Conservation (phyloP, 805 yeast species). For the Scheffersomyces stipitis region DNA sequence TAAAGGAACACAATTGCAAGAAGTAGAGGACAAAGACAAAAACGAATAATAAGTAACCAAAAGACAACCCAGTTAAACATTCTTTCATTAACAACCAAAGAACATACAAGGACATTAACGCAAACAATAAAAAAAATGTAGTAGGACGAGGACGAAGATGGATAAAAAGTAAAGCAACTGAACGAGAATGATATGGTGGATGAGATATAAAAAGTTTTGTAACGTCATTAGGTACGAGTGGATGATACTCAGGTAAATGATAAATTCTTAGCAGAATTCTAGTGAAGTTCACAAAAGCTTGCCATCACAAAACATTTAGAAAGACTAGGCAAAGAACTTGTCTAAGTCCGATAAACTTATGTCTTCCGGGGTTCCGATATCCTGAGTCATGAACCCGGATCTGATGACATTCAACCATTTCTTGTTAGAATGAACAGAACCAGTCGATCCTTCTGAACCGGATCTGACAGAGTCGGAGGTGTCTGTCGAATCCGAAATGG, state of each 20-base stretch:
- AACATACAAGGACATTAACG: background rate
- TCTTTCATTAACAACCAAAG: background rate
- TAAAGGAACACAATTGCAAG: background rate
- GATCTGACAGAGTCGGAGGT: constrained; percentile 9
- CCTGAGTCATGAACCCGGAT: constrained; percentile 75
- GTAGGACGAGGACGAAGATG: too few species aligned
- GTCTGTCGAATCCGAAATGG: constrained; percentile 32
- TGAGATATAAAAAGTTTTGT: too few species aligned
- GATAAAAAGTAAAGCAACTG: too few species aligned
- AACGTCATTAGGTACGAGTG: too few species aligned
- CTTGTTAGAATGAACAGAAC: constrained; percentile 36
- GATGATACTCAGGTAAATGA: too few species aligned
- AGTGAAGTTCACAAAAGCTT: too few species aligned
- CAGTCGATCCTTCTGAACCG: constrained; percentile 1
- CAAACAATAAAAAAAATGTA: background rate
- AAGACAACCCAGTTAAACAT: background rate
- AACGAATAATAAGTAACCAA: background rate
- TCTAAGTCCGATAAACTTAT: constrained; percentile 66
- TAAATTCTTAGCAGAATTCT: too few species aligned
- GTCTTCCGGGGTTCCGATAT: constrained; percentile 78
- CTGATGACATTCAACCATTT: constrained; percentile 74
- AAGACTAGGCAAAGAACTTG: constrained; percentile 31
- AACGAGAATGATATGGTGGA: too few species aligned
- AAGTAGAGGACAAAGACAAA: background rate
- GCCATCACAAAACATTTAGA: background rate